Percentiles rank a stretch among this genome's conserved stretches.
These are phyloP conservation scores for Paecilomyces sp. DNA, from an alignment of 2,329 filamentous ascomycete genomes.

Conservation along the genomic window DNA sequence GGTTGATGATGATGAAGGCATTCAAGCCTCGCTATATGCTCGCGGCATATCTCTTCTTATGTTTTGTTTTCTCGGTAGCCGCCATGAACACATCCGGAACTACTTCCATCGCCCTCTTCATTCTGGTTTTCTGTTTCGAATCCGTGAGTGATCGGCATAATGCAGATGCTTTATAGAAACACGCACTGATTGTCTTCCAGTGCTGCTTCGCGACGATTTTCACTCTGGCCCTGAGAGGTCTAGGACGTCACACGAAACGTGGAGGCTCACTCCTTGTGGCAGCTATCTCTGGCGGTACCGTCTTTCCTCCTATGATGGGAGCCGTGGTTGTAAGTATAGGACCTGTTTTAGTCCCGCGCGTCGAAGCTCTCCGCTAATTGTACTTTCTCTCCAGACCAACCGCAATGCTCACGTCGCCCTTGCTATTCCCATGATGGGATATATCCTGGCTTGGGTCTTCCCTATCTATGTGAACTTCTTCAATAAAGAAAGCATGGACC, in stretches of 20 bases:
- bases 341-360: neutral
- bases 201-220: constrained; percentile 68
- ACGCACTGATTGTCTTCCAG: neutral
- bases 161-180: no score
- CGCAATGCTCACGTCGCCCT: constrained; percentile 16
- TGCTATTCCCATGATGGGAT: constrained; percentile 18
- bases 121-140: constrained; percentile 23
- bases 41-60: constrained; percentile 44
- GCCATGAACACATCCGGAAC: constrained; percentile 47
- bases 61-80: constrained; percentile 50
- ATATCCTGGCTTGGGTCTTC: constrained; percentile 16
- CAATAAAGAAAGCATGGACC: constrained; percentile 16
- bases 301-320: constrained; percentile 62
- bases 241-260: constrained; percentile 70
- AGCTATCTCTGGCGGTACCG: constrained; percentile 61
- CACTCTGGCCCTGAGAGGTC: constrained; percentile 64
- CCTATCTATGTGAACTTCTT: constrained; percentile 20
- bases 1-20: constrained; percentile 45
- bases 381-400: constrained; percentile 7
- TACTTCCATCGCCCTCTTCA: constrained; percentile 48
- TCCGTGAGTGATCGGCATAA: constrained; percentile 5
- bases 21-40: constrained; percentile 52
- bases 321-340: constrained; percentile 44
- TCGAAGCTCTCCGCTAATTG: neutral
- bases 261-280: constrained; percentile 62